Conservation (phyloP, 768 basidiomycete species). For the Suillus variegatus region DNA sequence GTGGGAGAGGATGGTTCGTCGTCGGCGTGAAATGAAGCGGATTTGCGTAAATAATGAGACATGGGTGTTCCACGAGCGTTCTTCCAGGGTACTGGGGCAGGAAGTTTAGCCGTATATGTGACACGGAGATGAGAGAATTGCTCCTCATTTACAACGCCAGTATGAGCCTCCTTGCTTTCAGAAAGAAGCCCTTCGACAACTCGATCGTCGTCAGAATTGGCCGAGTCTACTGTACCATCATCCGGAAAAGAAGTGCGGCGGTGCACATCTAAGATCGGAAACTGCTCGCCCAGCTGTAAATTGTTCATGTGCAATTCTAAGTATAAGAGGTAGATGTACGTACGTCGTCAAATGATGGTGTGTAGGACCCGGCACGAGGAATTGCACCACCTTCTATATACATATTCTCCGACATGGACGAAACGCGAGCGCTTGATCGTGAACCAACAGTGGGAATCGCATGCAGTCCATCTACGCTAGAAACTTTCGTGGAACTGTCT, state of each 20-base stretch:
- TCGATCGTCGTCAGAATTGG: slow-evolving; percentile 39
- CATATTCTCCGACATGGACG: slow-evolving; percentile 37
- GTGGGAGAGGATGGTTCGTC: slow-evolving; percentile 45
- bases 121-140: slow-evolving; percentile 37
- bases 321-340: slow-evolving; percentile 34
- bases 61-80: slow-evolving; percentile 35
- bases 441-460: slow-evolving; percentile 25
- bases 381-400: slow-evolving; percentile 21
- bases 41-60: slow-evolving; percentile 40
- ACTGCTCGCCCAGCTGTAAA: slow-evolving; percentile 30
- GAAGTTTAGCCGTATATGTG: slow-evolving; percentile 36
- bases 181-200: slow-evolving; percentile 33
- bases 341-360: slow-evolving; percentile 30
- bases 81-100: slow-evolving; percentile 35
- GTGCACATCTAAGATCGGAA: slow-evolving; percentile 25
- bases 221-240: slow-evolving; percentile 34
- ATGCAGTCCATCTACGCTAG: neutral
- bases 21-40: slow-evolving; percentile 40
- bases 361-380: slow-evolving; percentile 26
- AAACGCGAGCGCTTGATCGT: slow-evolving; percentile 32
- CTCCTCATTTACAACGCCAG: slow-evolving; percentile 32
- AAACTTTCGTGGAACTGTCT: slow-evolving; percentile 21
- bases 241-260: slow-evolving; percentile 28
- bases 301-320: slow-evolving; percentile 23
- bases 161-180: slow-evolving; percentile 33